Evolutionary conservation across 148 eudicot genomes (phyloP).

Genomic region (Camellia sinensis): DNA sequence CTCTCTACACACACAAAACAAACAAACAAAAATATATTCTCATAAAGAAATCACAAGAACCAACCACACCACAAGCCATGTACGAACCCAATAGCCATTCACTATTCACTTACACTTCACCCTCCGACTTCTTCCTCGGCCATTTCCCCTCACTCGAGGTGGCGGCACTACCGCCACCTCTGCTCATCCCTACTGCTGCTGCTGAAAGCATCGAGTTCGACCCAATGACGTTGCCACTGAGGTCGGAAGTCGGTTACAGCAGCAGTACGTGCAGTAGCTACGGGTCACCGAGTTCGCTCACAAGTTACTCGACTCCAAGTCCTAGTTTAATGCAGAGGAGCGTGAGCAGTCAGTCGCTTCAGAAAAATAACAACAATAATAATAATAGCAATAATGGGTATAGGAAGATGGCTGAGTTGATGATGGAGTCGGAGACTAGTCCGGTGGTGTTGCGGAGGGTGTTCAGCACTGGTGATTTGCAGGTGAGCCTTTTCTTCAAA

Average conservation of each 20-base stretch:
- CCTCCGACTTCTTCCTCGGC: conserved; percentile 1
- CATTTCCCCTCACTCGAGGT: conserved; percentile 12
- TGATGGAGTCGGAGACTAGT: conserved; percentile 28
- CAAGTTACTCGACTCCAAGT: conserved; percentile 16
- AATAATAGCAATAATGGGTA: too few species aligned
- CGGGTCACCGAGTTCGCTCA: conserved; percentile 31
- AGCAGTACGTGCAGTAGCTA: conserved; percentile 37
- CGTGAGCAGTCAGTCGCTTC: conserved; percentile 60
- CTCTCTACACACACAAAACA: too few species aligned
- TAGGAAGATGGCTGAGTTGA: too few species aligned
- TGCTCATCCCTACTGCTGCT: conserved; percentile 17
- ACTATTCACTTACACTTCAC: not conserved
- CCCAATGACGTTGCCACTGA: not conserved
- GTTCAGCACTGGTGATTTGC: conserved; percentile 53
- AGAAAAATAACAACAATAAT: conserved; percentile 18
- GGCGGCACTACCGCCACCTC: conserved; percentile 6
- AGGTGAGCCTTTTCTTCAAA: conserved; percentile 28
- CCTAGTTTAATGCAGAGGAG: conserved; percentile 30
- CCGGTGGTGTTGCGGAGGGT: conserved; percentile 39
- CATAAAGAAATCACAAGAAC: too few species aligned
- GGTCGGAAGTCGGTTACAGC: conserved; percentile 19
- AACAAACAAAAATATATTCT: too few species aligned
- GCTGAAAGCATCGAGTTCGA: conserved; percentile 14
- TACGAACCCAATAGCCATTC: conserved; percentile 21
- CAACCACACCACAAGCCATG: conserved; percentile 23